These are phyloP conservation scores for Trichaptum fuscoviolaceum DNA, from an alignment of 768 basidiomycete genomes.

Conservation along the genomic window DNA sequence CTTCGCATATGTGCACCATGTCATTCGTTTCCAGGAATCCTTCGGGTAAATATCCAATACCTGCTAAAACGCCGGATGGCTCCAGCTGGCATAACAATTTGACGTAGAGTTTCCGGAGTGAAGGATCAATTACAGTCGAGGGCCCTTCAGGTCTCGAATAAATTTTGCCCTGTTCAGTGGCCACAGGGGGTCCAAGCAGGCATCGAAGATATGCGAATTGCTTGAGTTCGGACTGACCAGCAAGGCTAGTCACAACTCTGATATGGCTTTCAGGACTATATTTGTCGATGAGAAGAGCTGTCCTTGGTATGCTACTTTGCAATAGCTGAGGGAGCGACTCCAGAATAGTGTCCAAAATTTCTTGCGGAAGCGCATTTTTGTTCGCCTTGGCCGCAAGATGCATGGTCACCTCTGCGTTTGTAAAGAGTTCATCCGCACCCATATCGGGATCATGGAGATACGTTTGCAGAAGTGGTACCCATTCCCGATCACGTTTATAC, in stretches of 20 bases:
- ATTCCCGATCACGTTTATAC: constrained; percentile 70
- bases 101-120: constrained; percentile 60
- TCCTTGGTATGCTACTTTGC: constrained; percentile 50
- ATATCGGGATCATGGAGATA: constrained; percentile 72
- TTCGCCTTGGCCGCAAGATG: constrained; percentile 37
- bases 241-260: constrained; percentile 49
- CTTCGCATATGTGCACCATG: constrained; percentile 61
- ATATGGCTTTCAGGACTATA: constrained; percentile 64
- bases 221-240: constrained; percentile 38
- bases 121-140: constrained; percentile 40
- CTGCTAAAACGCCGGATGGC: constrained; percentile 55
- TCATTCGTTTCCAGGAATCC: constrained; percentile 51
- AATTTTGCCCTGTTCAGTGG: constrained; percentile 37
- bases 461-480: constrained; percentile 68
- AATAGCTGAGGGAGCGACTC: constrained; percentile 64
- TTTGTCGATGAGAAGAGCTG: constrained; percentile 69
- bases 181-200: constrained; percentile 53
- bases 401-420: constrained; percentile 60
- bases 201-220: constrained; percentile 75
- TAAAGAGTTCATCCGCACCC: constrained; percentile 54
- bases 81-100: constrained; percentile 69
- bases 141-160: constrained; percentile 22
- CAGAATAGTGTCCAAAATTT: constrained; percentile 49
- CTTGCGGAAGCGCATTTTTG: constrained; percentile 47
- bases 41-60: constrained; percentile 50